A percentile compares a stretch with the other conserved stretches of the same genome.
Evolutionary conservation across 305 asterid species (phyloP).

Genomic region (Fraxinus albicans): DNA sequence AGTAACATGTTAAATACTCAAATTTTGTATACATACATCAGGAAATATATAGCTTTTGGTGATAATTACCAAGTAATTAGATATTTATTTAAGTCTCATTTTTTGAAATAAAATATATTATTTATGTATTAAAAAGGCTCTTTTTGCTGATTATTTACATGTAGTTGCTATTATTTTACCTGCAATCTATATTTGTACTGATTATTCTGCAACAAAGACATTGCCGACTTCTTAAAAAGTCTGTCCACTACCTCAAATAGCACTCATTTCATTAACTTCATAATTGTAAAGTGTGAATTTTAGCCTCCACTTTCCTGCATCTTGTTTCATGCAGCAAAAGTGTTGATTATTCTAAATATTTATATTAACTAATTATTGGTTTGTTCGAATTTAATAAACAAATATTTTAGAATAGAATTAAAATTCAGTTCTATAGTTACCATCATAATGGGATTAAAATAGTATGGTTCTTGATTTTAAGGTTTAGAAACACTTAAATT

Average conservation of each 20-base stretch:
- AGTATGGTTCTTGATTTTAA: neutral
- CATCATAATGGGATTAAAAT: neutral
- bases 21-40: neutral
- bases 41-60: neutral
- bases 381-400: neutral
- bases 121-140: neutral
- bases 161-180: slow-evolving; percentile 1
- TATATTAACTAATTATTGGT: neutral
- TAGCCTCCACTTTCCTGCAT: neutral
- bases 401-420: neutral
- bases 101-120: neutral
- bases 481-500: neutral
- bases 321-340: neutral
- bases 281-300: neutral
- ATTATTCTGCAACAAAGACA: slow-evolving; percentile 8
- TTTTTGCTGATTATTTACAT: neutral
- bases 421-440: neutral
- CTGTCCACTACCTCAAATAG: slow-evolving; percentile 25
- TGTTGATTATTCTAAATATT: neutral
- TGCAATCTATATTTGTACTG: slow-evolving; percentile 3
- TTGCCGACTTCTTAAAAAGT: slow-evolving; percentile 27
- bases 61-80: neutral
- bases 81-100: neutral
- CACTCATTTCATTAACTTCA: slow-evolving; percentile 3
- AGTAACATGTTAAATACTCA: neutral